Base-by-base conservation (phyloP, 306 rosid species). In the Sechiopsis laciniata region DNA sequence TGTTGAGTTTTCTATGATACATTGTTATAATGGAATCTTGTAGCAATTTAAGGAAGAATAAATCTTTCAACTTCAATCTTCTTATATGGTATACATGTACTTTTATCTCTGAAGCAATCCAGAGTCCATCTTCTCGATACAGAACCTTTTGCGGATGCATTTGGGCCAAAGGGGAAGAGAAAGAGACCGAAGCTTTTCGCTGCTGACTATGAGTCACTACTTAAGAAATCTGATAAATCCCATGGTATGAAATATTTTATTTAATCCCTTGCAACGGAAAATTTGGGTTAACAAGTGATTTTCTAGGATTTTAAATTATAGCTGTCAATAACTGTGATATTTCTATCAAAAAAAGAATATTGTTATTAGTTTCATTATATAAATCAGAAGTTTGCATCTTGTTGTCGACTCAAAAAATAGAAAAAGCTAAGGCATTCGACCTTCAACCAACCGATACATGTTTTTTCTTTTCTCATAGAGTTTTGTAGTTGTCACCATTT, bases 111-210 rank as follows among this genome's bases (percentile, higher is more conserved):
- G 84, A 65, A 94, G 98, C 98, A 94, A 94, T 42, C 97, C 8
- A 85, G 94, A 80, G 96, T 90, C 79, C 97, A 94, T 79, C 90
- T 94, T 46, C 97, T 94, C 60, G 97, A 90, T 45, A 88, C 91
- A 70, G 92, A 94, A 90, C 86, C 95, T 9, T 94, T 94, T 74
- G 59, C 14, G 21, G 89, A 94, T 86, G 96, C 91, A 15, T 93
- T 93, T 79, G 96, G 97, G 75, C 91, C 94, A 3, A 93, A 90
- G 84, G 78, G 84, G 50, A 90, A 88, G 82, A 84, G 98, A 79
- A 94, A 90, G 82, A 90, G 95, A 15, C 97, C 98, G 9, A 88
- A 48, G 55, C 86, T 89, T 65, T 26, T 94, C 71, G 97, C 92
- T 13, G 74, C 88, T 50, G 93, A 87, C 83, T 94, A 94, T 67